These are phyloP conservation scores for Wallacemonas collosoma DNA, from an alignment of 208 protist genomes.

Conservation along the genomic window DNA sequence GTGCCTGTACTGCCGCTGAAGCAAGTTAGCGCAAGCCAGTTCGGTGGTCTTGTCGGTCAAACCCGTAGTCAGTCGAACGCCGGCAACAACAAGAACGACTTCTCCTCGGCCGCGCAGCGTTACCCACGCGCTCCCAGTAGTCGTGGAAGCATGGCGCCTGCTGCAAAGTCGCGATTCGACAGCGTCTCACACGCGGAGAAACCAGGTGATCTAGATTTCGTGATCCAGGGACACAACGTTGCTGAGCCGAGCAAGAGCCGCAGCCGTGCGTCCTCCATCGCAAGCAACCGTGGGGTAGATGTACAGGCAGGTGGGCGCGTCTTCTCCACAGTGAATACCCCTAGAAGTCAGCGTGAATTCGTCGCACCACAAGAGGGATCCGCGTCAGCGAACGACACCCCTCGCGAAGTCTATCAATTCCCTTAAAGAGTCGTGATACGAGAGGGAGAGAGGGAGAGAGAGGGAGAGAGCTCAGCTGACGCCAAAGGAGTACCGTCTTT, in stretches of 20 bases:
- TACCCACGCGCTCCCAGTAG: neutral
- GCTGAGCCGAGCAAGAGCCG: conserved; percentile 12
- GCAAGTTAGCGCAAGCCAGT: neutral
- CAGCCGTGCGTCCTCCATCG: conserved; percentile 24
- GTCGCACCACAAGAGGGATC: neutral
- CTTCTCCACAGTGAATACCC: conserved; percentile 1
- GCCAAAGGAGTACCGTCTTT: neutral
- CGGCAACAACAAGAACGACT: neutral
- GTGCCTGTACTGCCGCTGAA: neutral
- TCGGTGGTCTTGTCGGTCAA: neutral
- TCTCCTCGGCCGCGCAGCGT: neutral
- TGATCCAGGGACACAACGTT: conserved; percentile 25
- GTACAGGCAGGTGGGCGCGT: conserved; percentile 1
- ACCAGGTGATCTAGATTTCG: conserved; percentile 15
- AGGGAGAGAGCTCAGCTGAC: neutral
- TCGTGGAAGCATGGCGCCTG: neutral
- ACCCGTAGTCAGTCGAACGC: neutral
- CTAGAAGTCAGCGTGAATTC: conserved; percentile 4
- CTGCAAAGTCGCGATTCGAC: neutral
- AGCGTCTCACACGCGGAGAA: neutral
- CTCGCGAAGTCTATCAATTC: neutral
- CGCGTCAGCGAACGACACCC: neutral
- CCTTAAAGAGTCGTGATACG: neutral
- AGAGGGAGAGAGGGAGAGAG: neutral
- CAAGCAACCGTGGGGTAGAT: conserved; percentile 16